Evolutionary conservation across 2,329 filamentous ascomycete genomes (phyloP).

Genomic region (Bipolaris bicolor): DNA sequence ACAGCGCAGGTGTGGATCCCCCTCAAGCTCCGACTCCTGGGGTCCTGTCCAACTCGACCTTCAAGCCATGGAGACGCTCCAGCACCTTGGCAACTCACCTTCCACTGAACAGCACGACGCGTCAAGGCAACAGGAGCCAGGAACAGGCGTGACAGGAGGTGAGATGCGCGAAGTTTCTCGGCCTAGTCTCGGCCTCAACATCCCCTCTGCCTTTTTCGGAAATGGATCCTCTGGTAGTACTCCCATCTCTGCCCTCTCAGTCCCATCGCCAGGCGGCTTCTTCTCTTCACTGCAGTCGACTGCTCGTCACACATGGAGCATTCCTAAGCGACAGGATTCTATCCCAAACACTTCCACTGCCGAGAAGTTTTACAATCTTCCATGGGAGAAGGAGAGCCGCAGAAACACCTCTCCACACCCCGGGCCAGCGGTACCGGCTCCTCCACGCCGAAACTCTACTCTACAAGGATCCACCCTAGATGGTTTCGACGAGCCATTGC

Average conservation of each 20-base stretch:
- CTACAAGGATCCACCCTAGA: slow-evolving; percentile 46
- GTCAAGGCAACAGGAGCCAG: slow-evolving; percentile 32
- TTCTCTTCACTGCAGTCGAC: slow-evolving; percentile 82
- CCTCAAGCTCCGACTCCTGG: slow-evolving; percentile 69
- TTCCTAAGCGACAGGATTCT: slow-evolving; percentile 49
- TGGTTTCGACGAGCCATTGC: slow-evolving; percentile 39
- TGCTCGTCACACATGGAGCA: slow-evolving; percentile 82
- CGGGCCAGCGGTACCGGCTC: slow-evolving; percentile 23
- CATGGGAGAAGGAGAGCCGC: slow-evolving; percentile 65
- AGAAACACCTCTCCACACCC: slow-evolving; percentile 33
- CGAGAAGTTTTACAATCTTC: slow-evolving; percentile 86
- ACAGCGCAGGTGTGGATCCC: slow-evolving; percentile 45
- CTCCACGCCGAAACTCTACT: slow-evolving; percentile 30
- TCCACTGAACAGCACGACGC: slow-evolving; percentile 29
- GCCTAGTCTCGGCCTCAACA: slow-evolving; percentile 54
- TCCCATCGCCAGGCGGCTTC: slow-evolving; percentile 90
- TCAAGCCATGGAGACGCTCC: slow-evolving; percentile 79
- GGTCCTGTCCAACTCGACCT: slow-evolving; percentile 68
- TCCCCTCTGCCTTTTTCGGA: slow-evolving; percentile 28
- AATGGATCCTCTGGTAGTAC: slow-evolving; percentile 55
- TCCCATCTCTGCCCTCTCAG: slow-evolving; percentile 79
- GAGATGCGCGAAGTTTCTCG: slow-evolving; percentile 66
- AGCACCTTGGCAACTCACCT: slow-evolving; percentile 63
- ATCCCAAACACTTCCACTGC: slow-evolving; percentile 88
- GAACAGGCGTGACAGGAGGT: slow-evolving; percentile 56